phyloP scores from a whole-genome alignment of 1,139 yeast genomes.

The Sugiyamaella pinicola region DNA sequence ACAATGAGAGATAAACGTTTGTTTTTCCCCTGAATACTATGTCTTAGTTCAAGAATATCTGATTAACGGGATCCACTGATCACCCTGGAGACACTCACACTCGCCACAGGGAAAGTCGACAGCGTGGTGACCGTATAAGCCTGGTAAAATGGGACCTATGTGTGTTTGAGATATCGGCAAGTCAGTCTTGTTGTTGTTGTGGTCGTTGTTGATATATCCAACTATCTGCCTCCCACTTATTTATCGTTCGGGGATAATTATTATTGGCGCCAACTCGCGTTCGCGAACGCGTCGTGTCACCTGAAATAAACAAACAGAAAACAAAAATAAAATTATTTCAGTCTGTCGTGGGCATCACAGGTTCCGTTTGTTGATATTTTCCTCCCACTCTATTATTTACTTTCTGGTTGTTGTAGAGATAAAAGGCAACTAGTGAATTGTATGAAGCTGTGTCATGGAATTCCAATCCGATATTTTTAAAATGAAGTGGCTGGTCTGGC shows the following conservation, averaged over 20 bases:
- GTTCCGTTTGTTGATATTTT: neutral
- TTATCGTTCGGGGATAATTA: neutral
- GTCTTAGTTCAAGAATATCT: neutral
- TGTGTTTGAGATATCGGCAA: neutral
- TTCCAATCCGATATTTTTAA: constrained; percentile 6
- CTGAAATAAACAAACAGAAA: neutral
- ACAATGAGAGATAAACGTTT: neutral
- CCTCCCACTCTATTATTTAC: too few relatives aligned
- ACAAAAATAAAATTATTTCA: neutral
- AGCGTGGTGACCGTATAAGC: too few relatives aligned
- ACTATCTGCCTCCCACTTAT: neutral
- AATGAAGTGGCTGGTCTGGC: constrained; percentile 2
- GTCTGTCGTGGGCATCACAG: too few relatives aligned
- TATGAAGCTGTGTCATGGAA: neutral
- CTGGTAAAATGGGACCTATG: too few relatives aligned
- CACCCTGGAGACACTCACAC: neutral
- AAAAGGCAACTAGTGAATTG: neutral
- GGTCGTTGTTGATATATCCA: too few relatives aligned
- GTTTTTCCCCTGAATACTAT: neutral
- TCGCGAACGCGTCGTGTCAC: constrained; percentile 9
- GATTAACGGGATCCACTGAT: neutral
- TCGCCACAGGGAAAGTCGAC: too few relatives aligned
- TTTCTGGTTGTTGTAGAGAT: neutral
- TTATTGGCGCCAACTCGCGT: constrained; percentile 1
- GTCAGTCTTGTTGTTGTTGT: neutral